Conservation (phyloP, 2,329 filamentous ascomycete species). For the Diaporthe humulicola region DNA sequence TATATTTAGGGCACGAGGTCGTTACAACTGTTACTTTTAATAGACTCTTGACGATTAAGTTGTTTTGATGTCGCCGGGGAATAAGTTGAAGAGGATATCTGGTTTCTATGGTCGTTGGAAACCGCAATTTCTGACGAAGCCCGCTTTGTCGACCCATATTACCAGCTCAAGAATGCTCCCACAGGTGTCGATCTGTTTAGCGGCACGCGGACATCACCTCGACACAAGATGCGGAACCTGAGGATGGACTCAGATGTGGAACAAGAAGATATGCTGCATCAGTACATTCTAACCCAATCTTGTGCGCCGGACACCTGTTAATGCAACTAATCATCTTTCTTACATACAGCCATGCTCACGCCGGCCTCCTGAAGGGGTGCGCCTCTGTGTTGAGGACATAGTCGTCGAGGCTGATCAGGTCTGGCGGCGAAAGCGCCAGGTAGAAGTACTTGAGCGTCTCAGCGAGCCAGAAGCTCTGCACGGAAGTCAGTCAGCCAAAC, state of each 20-base stretch:
- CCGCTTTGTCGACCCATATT: neutral
- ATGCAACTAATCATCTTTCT: neutral
- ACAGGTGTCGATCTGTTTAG: neutral
- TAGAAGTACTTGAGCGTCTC: slow-evolving; percentile 96
- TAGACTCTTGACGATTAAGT: slow-evolving; percentile 4
- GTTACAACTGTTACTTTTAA: slow-evolving; percentile 12
- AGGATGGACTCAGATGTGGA: neutral
- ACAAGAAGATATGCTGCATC: neutral
- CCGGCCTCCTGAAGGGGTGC: slow-evolving; percentile 67
- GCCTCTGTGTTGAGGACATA: slow-evolving; percentile 77
- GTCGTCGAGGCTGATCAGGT: slow-evolving; percentile 75
- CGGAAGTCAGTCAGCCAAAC: slow-evolving; percentile 48
- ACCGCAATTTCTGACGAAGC: neutral
- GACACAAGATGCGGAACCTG: neutral
- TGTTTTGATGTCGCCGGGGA: neutral
- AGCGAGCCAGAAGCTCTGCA: slow-evolving; percentile 92
- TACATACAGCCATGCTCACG: neutral
- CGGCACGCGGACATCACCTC: neutral
- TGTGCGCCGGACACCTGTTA: slow-evolving; percentile 1
- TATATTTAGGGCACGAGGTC: slow-evolving; percentile 17
- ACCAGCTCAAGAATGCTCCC: neutral
- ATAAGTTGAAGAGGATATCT: neutral
- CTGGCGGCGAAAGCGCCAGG: slow-evolving; percentile 78
- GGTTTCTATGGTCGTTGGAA: neutral
- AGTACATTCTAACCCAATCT: neutral